phyloP scores from a whole-genome alignment of 805 yeast species.

The Kodamaea kakaduensis region DNA sequence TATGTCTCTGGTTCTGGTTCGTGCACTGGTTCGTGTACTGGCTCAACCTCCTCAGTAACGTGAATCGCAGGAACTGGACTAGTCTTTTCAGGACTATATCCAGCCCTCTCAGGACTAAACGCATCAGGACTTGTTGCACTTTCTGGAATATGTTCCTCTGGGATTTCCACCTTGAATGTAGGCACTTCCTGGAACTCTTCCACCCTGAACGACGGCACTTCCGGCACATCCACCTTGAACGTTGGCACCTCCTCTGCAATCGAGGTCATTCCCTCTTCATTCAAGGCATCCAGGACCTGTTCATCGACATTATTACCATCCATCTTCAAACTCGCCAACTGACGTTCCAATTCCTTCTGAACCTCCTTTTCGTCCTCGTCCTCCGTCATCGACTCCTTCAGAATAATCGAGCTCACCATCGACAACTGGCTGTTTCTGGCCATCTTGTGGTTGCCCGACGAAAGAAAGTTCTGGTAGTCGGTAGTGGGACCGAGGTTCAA shows the following conservation, averaged over 20 bases:
- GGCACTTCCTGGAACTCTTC: neutral
- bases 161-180: neutral
- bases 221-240: slow-evolving; percentile 5
- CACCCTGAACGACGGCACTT: neutral
- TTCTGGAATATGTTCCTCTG: too few relatives aligned
- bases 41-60: slow-evolving; percentile 2
- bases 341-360: slow-evolving; percentile 36
- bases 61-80: slow-evolving; percentile 1
- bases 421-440: slow-evolving; percentile 34
- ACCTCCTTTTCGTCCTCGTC: slow-evolving; percentile 29
- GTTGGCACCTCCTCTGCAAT: slow-evolving; percentile 4
- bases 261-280: too few relatives aligned
- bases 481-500: slow-evolving; percentile 17
- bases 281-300: too few relatives aligned
- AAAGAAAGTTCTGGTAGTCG: slow-evolving; percentile 28
- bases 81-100: too few relatives aligned
- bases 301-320: neutral
- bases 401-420: slow-evolving; percentile 40
- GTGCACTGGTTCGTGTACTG: neutral
- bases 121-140: too few relatives aligned
- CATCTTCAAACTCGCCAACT: slow-evolving; percentile 32
- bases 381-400: slow-evolving; percentile 28
- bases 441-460: slow-evolving; percentile 8
- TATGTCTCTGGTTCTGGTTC: neutral
- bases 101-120: too few relatives aligned